Evolutionary conservation across 1,139 yeast species (phyloP), one percentile per base, ranked within the genome.

Genomic region (Saccharomycopsis hybrid): DNA sequence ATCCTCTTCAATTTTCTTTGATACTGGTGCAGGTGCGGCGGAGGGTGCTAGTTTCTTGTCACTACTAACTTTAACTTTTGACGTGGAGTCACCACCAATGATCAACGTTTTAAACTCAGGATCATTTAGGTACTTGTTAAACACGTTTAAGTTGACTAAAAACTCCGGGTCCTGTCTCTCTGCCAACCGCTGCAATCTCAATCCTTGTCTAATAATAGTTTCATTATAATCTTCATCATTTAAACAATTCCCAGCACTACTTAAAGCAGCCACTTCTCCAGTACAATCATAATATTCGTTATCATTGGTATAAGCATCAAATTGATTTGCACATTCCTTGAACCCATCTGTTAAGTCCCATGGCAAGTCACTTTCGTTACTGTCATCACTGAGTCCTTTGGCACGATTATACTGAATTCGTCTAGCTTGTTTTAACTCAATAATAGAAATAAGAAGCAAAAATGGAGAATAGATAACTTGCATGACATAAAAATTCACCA

Each of bases 311-410:
- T 60, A 63, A 18, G 18, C 18, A 18, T 18, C 18, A 18, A 18
- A 18, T 18, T 18, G 18, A 18, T 18, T 18, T 18, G 29, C 62
- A 74, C 5, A 71, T 37, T 67, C 72, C 45, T 73, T 76, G 60
- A 73, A 87, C 0, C 96, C 96, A 63, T 87, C 95, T 5, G 84
- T 76, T 58, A 87, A 70, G 58, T 84, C 87, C 95, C 95, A 87
- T 60, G 83, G 90, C 24, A 82, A 76, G 59, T 87, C 89, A 37
- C 70, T 62, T 60, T 85, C 94, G 62, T 85, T 85, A 30, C 90
- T 87, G 65, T 87, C 96, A 63, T 87, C 95, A 0, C 85, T 70
- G 24, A 78, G 65, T 1, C 82, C 80, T 58, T 74, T 76, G 56
- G 72, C 69, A 55, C 95, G 72, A 65, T 88, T 88, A 65, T 85